phyloP scores from a whole-genome alignment of 768 basidiomycete genomes.

The Agrocybe chaxingu region DNA sequence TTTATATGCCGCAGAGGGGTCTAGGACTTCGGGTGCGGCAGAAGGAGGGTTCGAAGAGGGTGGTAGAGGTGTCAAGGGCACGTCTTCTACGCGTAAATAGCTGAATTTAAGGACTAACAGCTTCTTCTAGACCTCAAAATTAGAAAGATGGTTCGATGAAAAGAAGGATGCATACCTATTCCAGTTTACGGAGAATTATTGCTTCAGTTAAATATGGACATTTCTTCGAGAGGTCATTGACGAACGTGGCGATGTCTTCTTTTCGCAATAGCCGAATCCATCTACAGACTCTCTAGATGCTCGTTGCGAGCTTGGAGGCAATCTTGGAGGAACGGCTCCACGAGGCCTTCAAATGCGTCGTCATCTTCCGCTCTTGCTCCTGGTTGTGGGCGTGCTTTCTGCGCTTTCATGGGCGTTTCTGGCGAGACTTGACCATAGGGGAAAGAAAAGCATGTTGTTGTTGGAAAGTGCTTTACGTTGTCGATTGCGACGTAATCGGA shows the following conservation, averaged over 20 bases:
- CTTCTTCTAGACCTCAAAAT: slow-evolving; percentile 21
- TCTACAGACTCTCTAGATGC: slow-evolving; percentile 17
- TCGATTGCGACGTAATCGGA: slow-evolving; percentile 1
- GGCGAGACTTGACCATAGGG: not conserved
- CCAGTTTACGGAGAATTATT: slow-evolving; percentile 40
- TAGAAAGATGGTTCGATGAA: not conserved
- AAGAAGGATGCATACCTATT: slow-evolving; percentile 27
- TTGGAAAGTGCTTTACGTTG: not conserved
- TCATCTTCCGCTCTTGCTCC: too few species aligned
- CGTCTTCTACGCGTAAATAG: slow-evolving; percentile 15
- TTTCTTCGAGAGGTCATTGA: slow-evolving; percentile 19
- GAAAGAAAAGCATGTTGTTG: not conserved
- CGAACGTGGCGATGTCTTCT: slow-evolving; percentile 22
- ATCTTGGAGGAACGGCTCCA: slow-evolving; percentile 26
- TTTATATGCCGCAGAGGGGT: slow-evolving; percentile 54
- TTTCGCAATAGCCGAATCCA: slow-evolving; percentile 9
- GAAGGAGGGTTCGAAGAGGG: slow-evolving; percentile 20
- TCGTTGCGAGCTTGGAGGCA: slow-evolving; percentile 20
- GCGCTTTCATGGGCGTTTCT: slow-evolving; percentile 4
- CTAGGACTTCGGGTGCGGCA: slow-evolving; percentile 35
- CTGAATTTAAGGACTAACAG: slow-evolving; percentile 23
- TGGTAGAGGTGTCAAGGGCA: slow-evolving; percentile 32
- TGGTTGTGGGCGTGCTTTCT: slow-evolving; percentile 4
- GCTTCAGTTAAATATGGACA: slow-evolving; percentile 24
- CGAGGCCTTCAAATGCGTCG: slow-evolving; percentile 26